A percentile compares a stretch with the other conserved stretches of the same genome.
Conservation (phyloP, 768 basidiomycete genomes). For the Tylopilus plumbeoviolaceoides region DNA sequence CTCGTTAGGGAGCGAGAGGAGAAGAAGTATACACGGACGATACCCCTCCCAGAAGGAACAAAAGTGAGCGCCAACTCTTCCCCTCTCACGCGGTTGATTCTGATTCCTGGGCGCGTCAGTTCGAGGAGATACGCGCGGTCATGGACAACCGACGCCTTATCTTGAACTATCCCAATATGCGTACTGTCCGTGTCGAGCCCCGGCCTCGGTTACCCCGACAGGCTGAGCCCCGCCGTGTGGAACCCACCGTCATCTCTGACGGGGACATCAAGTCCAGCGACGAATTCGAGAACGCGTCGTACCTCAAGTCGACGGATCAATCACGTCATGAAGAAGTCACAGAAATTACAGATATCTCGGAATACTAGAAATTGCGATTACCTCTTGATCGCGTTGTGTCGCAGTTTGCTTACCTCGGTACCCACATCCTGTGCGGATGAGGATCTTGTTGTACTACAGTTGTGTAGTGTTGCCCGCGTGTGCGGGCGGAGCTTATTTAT, state of each 20-base stretch:
- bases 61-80: slow-evolving; percentile 36
- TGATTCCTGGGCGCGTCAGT: slow-evolving; percentile 37
- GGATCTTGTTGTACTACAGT: slow-evolving; percentile 17
- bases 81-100: not conserved
- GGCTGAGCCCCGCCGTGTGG: slow-evolving; percentile 28
- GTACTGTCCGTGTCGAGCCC: slow-evolving; percentile 33
- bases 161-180: slow-evolving; percentile 57
- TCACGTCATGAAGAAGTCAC: slow-evolving; percentile 21
- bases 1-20: slow-evolving; percentile 62
- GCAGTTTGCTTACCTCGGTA: slow-evolving; percentile 5
- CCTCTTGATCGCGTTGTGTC: slow-evolving; percentile 5
- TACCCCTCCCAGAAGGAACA: slow-evolving; percentile 72
- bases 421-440: slow-evolving; percentile 5
- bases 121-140: slow-evolving; percentile 67
- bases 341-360: slow-evolving; percentile 27
- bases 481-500: slow-evolving; percentile 11
- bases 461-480: slow-evolving; percentile 11
- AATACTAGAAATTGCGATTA: slow-evolving; percentile 24
- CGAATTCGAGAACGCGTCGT: slow-evolving; percentile 24
- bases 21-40: slow-evolving; percentile 59
- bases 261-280: slow-evolving; percentile 27
- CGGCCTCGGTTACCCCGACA: slow-evolving; percentile 22
- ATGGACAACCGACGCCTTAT: slow-evolving; percentile 59
- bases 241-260: slow-evolving; percentile 32
- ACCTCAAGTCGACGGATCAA: slow-evolving; percentile 23